Conservation (phyloP, 768 basidiomycete genomes). For the Mycena alexandri region DNA sequence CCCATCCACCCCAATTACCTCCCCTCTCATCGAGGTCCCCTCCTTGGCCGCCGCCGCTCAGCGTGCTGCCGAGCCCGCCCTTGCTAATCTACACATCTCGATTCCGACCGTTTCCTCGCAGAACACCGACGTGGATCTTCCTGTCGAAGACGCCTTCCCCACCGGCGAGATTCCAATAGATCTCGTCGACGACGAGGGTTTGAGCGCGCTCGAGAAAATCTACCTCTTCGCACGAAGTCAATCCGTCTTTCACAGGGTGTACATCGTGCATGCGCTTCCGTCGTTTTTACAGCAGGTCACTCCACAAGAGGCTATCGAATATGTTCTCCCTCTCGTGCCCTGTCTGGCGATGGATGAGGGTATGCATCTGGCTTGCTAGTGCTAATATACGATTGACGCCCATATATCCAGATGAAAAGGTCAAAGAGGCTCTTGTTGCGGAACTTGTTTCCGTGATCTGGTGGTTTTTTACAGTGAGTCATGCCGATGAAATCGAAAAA, state of each 20-base stretch:
- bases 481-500: constrained; percentile 28
- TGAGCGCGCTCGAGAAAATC: constrained; percentile 90
- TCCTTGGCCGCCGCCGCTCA: constrained; percentile 55
- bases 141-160: constrained; percentile 54
- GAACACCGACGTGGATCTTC: constrained; percentile 25
- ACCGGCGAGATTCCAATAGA: constrained; percentile 53
- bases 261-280: constrained; percentile 88
- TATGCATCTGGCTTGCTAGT: constrained; percentile 48
- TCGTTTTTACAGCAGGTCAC: constrained; percentile 80
- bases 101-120: constrained; percentile 40
- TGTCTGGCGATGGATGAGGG: constrained; percentile 90
- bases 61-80: constrained; percentile 48
- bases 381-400: constrained; percentile 7
- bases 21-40: constrained; percentile 47
- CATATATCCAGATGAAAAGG: constrained; percentile 74
- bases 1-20: constrained; percentile 59
- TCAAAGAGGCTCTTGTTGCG: constrained; percentile 88
- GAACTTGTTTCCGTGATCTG: constrained; percentile 87
- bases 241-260: constrained; percentile 72
- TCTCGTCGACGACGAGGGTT: constrained; percentile 79
- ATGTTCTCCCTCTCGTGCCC: constrained; percentile 91
- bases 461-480: constrained; percentile 86
- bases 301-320: constrained; percentile 91
- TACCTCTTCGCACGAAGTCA: constrained; percentile 90
- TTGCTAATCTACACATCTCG: constrained; percentile 39